These are phyloP conservation scores for Termitomyces sp. DNA, from an alignment of 768 basidiomycete genomes.

Conservation along the genomic window DNA sequence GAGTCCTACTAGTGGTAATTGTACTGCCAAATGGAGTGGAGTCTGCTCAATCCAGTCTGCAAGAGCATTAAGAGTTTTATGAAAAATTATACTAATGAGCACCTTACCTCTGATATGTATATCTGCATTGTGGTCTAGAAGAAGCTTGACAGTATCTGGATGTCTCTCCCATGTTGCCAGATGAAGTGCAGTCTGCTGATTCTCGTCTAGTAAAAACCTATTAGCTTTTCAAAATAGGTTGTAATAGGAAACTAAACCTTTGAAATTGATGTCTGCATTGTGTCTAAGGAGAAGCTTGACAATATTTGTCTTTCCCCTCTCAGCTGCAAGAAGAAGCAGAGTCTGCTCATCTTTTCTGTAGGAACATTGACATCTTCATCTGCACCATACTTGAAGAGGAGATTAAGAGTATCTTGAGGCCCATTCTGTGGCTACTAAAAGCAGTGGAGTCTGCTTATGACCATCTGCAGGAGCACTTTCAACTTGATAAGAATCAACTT, in stretches of 20 bases:
- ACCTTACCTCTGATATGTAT: neutral
- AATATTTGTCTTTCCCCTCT: neutral
- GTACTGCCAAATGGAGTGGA: too few relatives aligned
- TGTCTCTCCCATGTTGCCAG: neutral
- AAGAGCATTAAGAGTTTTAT: too few relatives aligned
- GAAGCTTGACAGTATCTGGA: too few relatives aligned
- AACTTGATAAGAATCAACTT: neutral
- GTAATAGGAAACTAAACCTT: too few relatives aligned
- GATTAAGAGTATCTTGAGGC: neutral
- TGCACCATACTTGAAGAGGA: neutral
- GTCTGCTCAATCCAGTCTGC: too few relatives aligned
- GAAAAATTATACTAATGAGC: too few relatives aligned
- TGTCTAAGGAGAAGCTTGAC: too few relatives aligned
- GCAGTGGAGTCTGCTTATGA: neutral
- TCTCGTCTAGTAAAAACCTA: neutral
- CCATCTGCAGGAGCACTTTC: neutral
- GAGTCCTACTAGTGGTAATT: too few relatives aligned
- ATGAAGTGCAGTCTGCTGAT: neutral
- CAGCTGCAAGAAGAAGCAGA: too few relatives aligned
- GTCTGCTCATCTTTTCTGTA: too few relatives aligned
- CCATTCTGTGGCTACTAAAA: neutral
- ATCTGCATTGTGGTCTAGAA: too few relatives aligned
- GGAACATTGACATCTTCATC: neutral
- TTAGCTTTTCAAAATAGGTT: neutral
- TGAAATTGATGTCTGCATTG: too few relatives aligned